These are phyloP conservation scores for Fusarium chlamydosporum DNA, from an alignment of 2,329 filamentous ascomycete genomes.

Conservation along the genomic window DNA sequence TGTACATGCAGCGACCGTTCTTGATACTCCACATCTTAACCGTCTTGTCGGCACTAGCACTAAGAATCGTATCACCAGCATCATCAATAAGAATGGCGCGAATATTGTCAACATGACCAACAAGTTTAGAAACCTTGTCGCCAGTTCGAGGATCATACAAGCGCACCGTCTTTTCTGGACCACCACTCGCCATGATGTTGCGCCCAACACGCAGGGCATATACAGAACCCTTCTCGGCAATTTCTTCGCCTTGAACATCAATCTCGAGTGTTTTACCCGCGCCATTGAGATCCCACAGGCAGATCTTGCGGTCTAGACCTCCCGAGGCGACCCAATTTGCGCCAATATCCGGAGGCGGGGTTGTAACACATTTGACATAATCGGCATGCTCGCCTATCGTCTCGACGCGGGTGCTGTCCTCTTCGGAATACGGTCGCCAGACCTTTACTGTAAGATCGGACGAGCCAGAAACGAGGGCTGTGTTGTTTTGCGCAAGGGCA, in stretches of 20 bases:
- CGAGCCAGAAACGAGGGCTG: slow-evolving; percentile 87
- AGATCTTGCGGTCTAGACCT: slow-evolving; percentile 91
- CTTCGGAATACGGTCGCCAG: slow-evolving; percentile 81
- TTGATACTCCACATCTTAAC: slow-evolving; percentile 98
- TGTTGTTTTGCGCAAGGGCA: slow-evolving; percentile 81
- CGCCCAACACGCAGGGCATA: slow-evolving; percentile 88
- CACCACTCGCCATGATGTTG: slow-evolving; percentile 89
- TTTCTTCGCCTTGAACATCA: slow-evolving; percentile 85
- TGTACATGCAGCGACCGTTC: slow-evolving; percentile 96
- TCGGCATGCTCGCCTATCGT: slow-evolving; percentile 94
- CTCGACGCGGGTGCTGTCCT: slow-evolving; percentile 66
- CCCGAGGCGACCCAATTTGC: slow-evolving; percentile 93
- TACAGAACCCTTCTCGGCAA: slow-evolving; percentile 90
- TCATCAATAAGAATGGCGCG: slow-evolving; percentile 91
- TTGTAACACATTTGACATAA: slow-evolving; percentile 95
- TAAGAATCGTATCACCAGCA: slow-evolving; percentile 90
- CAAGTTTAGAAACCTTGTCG: slow-evolving; percentile 93
- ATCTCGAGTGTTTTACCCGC: slow-evolving; percentile 89
- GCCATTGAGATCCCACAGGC: slow-evolving; percentile 92
- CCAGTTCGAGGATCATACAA: slow-evolving; percentile 93
- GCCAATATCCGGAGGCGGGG: slow-evolving; percentile 71
- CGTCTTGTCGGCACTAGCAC: slow-evolving; percentile 94
- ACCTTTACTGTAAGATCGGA: slow-evolving; percentile 95
- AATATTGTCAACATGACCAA: slow-evolving; percentile 95
- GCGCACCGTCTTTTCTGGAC: slow-evolving; percentile 92